A percentile compares a stretch with the other conserved stretches of the same genome.
Evolutionary conservation across 495 filamentous ascomycete genomes (phyloP).

Genomic region (Annulohypoxylon maeteangense): DNA sequence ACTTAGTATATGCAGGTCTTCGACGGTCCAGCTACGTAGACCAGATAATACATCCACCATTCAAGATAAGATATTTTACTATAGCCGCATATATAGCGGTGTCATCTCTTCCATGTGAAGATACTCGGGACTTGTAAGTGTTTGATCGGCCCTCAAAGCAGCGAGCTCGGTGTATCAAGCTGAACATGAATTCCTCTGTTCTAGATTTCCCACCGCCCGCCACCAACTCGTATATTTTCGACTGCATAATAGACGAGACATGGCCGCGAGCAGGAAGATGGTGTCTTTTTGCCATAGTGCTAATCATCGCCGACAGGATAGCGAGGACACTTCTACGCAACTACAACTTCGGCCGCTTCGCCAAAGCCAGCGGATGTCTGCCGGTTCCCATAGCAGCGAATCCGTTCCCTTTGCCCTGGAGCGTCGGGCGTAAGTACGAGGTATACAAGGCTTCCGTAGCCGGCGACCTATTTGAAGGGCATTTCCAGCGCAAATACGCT

Average conservation of each 20-base stretch:
- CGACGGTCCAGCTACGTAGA: not conserved
- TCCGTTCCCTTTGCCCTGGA: constrained; percentile 12
- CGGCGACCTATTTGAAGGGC: constrained; percentile 17
- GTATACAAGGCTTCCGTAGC: constrained; percentile 6
- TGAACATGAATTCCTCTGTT: constrained; percentile 6
- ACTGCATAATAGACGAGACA: not conserved
- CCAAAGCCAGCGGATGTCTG: constrained; percentile 16
- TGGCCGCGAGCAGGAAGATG: constrained; percentile 6
- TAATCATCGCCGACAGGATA: constrained; percentile 7
- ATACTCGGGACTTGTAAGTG: not conserved
- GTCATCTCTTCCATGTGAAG: not conserved
- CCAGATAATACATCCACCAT: not conserved
- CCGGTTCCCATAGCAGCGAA: constrained; percentile 7
- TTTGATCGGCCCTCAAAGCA: not conserved
- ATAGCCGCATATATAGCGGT: not conserved
- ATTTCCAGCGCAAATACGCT: constrained; percentile 16
- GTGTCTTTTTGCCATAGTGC: not conserved
- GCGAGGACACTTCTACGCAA: constrained; percentile 7
- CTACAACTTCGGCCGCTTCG: constrained; percentile 13
- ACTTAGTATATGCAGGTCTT: not conserved
- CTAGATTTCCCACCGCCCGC: not conserved
- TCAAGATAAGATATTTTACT: not conserved
- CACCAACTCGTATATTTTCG: not conserved
- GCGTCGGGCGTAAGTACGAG: not conserved
- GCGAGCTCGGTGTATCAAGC: not conserved